phyloP scores from a whole-genome alignment of 306 rosid genomes.

The Clitoria ternatea region DNA sequence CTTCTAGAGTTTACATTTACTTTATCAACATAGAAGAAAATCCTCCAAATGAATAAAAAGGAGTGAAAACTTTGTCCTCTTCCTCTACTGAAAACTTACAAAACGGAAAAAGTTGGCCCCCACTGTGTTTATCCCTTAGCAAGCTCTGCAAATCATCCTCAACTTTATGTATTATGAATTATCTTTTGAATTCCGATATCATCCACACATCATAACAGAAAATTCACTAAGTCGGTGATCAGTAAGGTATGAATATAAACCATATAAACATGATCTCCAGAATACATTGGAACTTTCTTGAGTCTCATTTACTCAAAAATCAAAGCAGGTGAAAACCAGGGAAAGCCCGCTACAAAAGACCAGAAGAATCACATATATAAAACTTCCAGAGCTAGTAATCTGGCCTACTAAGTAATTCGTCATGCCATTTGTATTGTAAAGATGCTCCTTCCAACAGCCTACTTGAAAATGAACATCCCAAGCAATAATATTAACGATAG shows the following conservation, averaged over 20 bases:
- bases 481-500: background rate
- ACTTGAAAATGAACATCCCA: conserved; percentile 13
- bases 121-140: background rate
- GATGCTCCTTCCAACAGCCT: background rate
- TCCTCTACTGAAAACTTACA: background rate
- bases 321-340: background rate
- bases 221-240: background rate
- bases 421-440: background rate
- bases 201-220: background rate
- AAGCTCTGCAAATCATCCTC: background rate
- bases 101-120: background rate
- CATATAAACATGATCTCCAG: background rate
- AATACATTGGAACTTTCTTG: background rate
- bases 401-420: background rate
- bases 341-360: conserved; percentile 1
- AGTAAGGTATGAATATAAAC: conserved; percentile 10
- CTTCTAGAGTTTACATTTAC: background rate
- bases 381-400: background rate
- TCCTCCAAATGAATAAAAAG: background rate
- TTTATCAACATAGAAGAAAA: background rate
- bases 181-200: background rate
- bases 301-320: background rate
- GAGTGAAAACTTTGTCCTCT: background rate
- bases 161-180: background rate
- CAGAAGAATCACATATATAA: background rate